Percentiles rank a stretch among this genome's conserved stretches.
Evolutionary conservation across 2,329 filamentous ascomycete genomes (phyloP).

Genomic region (Penicillium sp.): DNA sequence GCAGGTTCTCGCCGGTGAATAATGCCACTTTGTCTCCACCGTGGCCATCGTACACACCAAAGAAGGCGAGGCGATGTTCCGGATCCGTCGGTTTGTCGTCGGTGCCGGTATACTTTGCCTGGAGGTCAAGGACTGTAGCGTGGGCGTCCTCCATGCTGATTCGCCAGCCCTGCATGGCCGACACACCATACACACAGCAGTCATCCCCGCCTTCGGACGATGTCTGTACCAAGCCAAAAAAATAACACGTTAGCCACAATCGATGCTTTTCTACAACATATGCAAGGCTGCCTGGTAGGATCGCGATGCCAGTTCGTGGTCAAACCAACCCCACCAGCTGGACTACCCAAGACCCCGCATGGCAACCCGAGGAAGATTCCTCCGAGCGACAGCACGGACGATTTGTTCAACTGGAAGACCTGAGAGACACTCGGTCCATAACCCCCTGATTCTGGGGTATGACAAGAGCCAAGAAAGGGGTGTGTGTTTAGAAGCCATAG

Average conservation of each 20-base stretch:
- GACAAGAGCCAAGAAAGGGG: neutral
- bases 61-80: slow-evolving; percentile 80
- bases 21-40: slow-evolving; percentile 94
- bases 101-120: slow-evolving; percentile 53
- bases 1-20: slow-evolving; percentile 87
- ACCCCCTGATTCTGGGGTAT: neutral
- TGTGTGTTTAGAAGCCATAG: neutral
- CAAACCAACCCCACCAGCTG: slow-evolving; percentile 5
- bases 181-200: slow-evolving; percentile 86
- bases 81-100: slow-evolving; percentile 61
- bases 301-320: slow-evolving; percentile 2
- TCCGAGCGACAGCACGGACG: neutral
- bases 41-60: slow-evolving; percentile 97
- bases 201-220: slow-evolving; percentile 92
- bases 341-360: slow-evolving; percentile 8
- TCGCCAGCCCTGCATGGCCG: slow-evolving; percentile 99
- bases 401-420: neutral
- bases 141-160: slow-evolving; percentile 99
- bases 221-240: slow-evolving; percentile 55
- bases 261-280: neutral
- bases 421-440: neutral
- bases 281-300: neutral
- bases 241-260: slow-evolving; percentile 2
- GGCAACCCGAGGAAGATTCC: slow-evolving; percentile 3
- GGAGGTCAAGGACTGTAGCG: slow-evolving; percentile 81